Evolutionary conservation across 306 rosid species (phyloP).

Genomic region (Sicyos baderoa): DNA sequence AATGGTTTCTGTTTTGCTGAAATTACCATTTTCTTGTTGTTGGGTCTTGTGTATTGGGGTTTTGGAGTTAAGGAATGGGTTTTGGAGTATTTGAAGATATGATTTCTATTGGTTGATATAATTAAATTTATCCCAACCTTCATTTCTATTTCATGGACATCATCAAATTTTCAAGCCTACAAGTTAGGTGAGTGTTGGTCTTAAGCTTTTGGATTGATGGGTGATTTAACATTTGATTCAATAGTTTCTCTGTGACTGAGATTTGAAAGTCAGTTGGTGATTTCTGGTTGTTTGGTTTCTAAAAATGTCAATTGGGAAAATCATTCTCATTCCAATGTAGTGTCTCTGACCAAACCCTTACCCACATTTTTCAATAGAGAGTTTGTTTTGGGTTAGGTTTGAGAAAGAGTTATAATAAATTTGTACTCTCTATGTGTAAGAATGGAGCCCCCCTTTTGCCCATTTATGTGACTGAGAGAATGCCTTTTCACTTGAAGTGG

Average conservation of each 20-base stretch:
- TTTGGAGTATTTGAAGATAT: too few species aligned
- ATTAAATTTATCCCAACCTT: too few species aligned
- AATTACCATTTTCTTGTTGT: too few species aligned
- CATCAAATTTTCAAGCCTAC: too few species aligned
- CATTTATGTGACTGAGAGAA: slow-evolving; percentile 8
- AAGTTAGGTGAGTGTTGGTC: background rate
- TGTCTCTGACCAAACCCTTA: slow-evolving; percentile 9
- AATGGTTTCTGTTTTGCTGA: too few species aligned
- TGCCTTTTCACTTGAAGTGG: slow-evolving; percentile 1
- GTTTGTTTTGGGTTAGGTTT: background rate
- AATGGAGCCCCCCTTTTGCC: background rate
- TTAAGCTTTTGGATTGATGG: too few species aligned
- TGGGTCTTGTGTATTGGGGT: too few species aligned
- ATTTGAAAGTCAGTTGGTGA: background rate
- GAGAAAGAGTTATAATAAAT: background rate
- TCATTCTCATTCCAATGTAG: background rate
- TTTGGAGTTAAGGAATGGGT: too few species aligned
- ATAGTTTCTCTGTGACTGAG: too few species aligned
- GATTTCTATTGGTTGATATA: too few species aligned
- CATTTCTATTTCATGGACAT: too few species aligned
- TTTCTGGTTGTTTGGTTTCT: background rate
- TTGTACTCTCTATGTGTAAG: background rate
- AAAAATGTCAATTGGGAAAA: background rate
- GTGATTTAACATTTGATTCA: too few species aligned
- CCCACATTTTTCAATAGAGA: background rate